A percentile compares a stretch with the other conserved stretches of the same genome.
Conservation (phyloP, 2,329 filamentous ascomycete genomes). For the Cercospora sojina region DNA sequence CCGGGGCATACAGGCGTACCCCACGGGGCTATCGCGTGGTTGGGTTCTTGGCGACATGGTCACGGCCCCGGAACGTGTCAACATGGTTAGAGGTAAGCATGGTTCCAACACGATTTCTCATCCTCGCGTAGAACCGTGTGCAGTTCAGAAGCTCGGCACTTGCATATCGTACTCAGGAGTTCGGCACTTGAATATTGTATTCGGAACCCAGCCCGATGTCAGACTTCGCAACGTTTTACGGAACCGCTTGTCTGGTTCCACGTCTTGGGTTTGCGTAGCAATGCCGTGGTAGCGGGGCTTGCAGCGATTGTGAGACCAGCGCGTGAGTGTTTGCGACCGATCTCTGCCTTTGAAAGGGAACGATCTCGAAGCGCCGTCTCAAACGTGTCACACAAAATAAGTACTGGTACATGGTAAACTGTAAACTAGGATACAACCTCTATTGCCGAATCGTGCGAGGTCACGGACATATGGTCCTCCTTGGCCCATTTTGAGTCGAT, state of each 20-base stretch:
- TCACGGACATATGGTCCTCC: neutral
- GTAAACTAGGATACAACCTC: neutral
- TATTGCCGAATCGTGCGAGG: neutral
- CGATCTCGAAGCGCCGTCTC: neutral
- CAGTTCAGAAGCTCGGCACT: neutral
- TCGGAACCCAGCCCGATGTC: neutral
- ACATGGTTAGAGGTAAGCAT: neutral
- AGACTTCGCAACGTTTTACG: neutral
- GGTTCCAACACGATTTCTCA: neutral
- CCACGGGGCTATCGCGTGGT: neutral
- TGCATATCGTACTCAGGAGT: neutral
- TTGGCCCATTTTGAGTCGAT: neutral
- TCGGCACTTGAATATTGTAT: neutral
- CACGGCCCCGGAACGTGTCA: neutral
- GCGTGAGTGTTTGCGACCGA: neutral
- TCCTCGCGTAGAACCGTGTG: neutral
- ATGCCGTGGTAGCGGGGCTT: neutral
- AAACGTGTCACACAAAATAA: neutral
- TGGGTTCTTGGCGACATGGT: neutral
- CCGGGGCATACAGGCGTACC: neutral
- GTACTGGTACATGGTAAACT: neutral
- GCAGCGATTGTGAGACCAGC: neutral
- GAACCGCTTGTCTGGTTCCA: neutral
- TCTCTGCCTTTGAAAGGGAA: neutral
- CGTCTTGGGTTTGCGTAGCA: neutral